phyloP scores from a whole-genome alignment of 441 rosid genomes.

The Theobroma grandiflorum region DNA sequence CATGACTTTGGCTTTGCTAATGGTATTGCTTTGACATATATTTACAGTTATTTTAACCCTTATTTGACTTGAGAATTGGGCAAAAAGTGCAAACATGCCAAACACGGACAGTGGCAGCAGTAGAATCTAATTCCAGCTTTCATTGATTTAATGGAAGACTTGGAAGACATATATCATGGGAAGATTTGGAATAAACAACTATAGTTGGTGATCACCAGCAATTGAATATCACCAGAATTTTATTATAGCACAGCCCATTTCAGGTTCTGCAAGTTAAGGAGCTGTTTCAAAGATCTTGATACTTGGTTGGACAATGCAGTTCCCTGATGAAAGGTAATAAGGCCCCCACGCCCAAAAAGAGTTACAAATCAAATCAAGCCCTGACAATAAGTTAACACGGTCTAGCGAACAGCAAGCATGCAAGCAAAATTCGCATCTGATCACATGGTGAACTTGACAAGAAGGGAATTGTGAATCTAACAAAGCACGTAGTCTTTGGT shows the following conservation, averaged over 20 bases:
- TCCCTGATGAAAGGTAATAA: neutral
- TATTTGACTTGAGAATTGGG: no score
- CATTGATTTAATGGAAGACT: neutral
- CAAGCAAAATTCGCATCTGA: neutral
- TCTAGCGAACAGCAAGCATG: neutral
- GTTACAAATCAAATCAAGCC: neutral
- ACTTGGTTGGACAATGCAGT: neutral
- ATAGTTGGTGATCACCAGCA: no score
- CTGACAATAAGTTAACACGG: neutral
- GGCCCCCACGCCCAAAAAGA: neutral
- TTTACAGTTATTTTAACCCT: neutral
- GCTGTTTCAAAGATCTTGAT: neutral
- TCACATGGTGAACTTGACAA: neutral
- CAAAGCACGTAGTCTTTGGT: neutral
- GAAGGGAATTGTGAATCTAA: neutral
- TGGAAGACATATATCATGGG: neutral
- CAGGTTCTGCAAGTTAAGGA: neutral
- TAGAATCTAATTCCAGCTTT: neutral
- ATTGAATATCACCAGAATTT: no score
- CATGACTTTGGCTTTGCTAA: no score
- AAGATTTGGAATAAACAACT: neutral
- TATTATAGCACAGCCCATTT: neutral
- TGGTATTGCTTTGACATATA: neutral
- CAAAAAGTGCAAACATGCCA: neutral
- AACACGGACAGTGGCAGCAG: neutral